Evolutionary conservation across 352 stramenopile genomes (phyloP), one percentile per base, ranked within the genome.

Genomic region (Detonula confervacea): DNA sequence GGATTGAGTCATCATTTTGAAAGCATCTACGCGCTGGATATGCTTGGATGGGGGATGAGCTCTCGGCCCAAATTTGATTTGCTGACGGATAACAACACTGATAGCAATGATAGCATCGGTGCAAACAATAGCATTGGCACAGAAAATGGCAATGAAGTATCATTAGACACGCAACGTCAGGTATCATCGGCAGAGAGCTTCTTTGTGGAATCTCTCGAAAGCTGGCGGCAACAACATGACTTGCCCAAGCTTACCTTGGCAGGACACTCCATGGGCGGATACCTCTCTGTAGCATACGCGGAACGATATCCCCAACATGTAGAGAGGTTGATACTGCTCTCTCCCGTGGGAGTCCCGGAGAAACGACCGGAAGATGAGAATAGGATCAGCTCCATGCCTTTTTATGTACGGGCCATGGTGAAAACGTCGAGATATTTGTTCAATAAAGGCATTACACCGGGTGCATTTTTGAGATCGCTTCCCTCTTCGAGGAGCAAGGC

Each of bases 171-270:
- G 11, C 56, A 59, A 12, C 22, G 37, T 27, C 65, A 47, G 11
- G 65, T 87, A 8, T 18, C 77, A 30, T 56, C 74, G 0, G 62
- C 82, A 1, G 88, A 94, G 81, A 47, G 78, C 8, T 89, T 89
- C 39, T 94, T 94, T 73, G 88, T 94, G 2, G 88, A 92, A 73
- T 84, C 61, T 35, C 55, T 94, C 6, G 88, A 94, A 73, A 69
- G 63, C 16, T 94, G 88, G 88, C 52, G 89, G 61, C 51, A 80
- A 24, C 63, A 66, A 12, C 77, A 92, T 25, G 42, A 77, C 14
- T 39, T 91, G 9, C 59, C 75, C 25, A 75, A 72, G 49, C 81
- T 92, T 71, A 84, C 84, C 27, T 47, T 91, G 2, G 80, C 65
- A 6, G 89, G 87, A 22, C 89, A 94, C 74, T 83, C 55, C 61